These are phyloP conservation scores for Speleostelium caveatum DNA, from an alignment of 78 protist species.

Conservation along the genomic window DNA sequence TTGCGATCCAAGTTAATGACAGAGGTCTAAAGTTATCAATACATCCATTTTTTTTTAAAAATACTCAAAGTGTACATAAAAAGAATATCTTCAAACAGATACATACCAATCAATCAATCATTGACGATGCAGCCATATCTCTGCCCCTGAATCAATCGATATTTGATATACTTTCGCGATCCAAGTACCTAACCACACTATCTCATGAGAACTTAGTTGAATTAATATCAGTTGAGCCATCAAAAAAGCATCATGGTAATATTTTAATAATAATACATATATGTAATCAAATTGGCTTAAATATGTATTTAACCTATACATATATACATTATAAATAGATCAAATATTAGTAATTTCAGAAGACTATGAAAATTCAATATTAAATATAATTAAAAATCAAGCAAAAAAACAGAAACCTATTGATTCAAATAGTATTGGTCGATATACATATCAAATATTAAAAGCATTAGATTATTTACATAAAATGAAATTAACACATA, in stretches of 20 bases:
- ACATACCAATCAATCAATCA: neutral
- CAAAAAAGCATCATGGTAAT: constrained; percentile 71
- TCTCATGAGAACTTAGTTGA: constrained; percentile 43
- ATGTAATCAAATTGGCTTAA: neutral
- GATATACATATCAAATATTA: constrained; percentile 50
- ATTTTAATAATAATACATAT: neutral
- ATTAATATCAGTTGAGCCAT: constrained; percentile 69
- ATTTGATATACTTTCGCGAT: constrained; percentile 57
- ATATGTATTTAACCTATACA: neutral
- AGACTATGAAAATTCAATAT: constrained; percentile 55
- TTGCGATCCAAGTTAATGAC: neutral
- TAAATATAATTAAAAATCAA: constrained; percentile 16
- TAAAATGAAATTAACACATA: constrained; percentile 44
- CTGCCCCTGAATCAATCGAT: constrained; percentile 60
- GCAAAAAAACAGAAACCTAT: constrained; percentile 19
- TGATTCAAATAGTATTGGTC: constrained; percentile 5
- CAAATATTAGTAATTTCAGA: constrained; percentile 62
- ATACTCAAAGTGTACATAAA: constrained; percentile 16
- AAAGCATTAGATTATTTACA: constrained; percentile 57
- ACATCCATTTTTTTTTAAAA: constrained; percentile 66
- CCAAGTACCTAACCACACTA: constrained; percentile 24
- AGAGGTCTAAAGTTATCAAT: constrained; percentile 48
- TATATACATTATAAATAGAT: constrained; percentile 6
- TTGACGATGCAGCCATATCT: constrained; percentile 72
- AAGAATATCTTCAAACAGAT: neutral